Evolutionary conservation across 2,329 filamentous ascomycete genomes (phyloP), one percentile per base, ranked within the genome.

Genomic region (Plenodomus lindquistii): DNA sequence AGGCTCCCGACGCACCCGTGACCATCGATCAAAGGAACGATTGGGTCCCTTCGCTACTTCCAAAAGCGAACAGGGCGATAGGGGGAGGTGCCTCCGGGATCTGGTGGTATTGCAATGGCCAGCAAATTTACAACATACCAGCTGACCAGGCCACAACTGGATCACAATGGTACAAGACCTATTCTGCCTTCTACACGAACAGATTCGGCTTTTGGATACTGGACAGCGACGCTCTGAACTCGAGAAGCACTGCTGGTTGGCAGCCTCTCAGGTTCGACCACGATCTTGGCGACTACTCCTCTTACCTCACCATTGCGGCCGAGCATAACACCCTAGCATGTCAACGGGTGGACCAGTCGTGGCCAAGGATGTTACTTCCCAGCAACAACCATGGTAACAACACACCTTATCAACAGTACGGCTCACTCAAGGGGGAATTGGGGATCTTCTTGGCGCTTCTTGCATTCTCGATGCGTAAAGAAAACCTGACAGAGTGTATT

Each of bases 381-480:
- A 49, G 55, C 37, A 59, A 54, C 2, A 63, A 67, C 36, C 64
- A 67, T 29, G 38, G 42, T n/a, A 18, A n/a, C 22, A 9, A n/a
- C 1, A 19, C 8, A 57, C 56, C 18, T 3, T 3, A 2, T 37
- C 0, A 6, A 36, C 15, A n/a, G 7, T n/a, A 36, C 7, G 67
- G 67, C 8, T 66, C 58, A 0, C 39, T 73, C 2, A 61, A 38
- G 11, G 69, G 70, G 4, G 69, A 73, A 2, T 42, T 73, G 1
- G 52, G 66, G 0, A 64, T 73, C 7, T 62, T 73, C 35, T 51
- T 72, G 1, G 66, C 59, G 1, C 46, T 73, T 1, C 35, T 69
- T 1, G 66, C 66, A 0, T 57, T 71, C 15, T 62, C 69, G 0
- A 62, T 61, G 17, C 11, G 21, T 2, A 36, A 20, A 3, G 18